Percentiles rank a stretch among this genome's conserved stretches.
phyloP scores from a whole-genome alignment of 176 grass and related monocot genomes.

The Ensete ventricosum region DNA sequence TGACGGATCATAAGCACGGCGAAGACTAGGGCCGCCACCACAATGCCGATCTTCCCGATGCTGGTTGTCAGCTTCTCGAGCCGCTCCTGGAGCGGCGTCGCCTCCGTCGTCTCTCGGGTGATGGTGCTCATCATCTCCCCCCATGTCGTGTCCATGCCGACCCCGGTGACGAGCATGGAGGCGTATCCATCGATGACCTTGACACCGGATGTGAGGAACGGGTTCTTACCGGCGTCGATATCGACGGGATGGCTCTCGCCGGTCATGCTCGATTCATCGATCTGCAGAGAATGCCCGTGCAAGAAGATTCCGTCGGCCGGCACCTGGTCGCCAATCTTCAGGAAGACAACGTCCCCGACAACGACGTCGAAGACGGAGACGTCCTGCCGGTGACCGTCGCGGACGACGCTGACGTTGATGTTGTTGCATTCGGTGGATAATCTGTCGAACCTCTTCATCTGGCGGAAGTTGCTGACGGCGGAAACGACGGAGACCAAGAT shows the following conservation, averaged over 20 bases:
- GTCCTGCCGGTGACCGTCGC: neutral
- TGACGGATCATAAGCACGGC: slow-evolving; percentile 42
- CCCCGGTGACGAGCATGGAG: slow-evolving; percentile 61
- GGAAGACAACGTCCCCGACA: neutral
- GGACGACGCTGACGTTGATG: slow-evolving; percentile 10
- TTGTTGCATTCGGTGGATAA: neutral
- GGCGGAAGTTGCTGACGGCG: slow-evolving; percentile 17
- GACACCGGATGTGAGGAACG: slow-evolving; percentile 59
- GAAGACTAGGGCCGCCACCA: slow-evolving; percentile 51
- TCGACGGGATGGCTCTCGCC: slow-evolving; percentile 59
- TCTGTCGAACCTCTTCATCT: slow-evolving; percentile 15
- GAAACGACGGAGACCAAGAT: slow-evolving; percentile 10
- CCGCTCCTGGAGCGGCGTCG: slow-evolving; percentile 70
- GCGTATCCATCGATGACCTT: slow-evolving; percentile 71
- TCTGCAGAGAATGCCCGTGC: slow-evolving; percentile 17
- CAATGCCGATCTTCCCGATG: slow-evolving; percentile 77
- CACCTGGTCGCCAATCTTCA: slow-evolving; percentile 20
- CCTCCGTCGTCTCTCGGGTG: slow-evolving; percentile 33
- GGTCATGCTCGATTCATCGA: slow-evolving; percentile 90
- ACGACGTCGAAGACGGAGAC: slow-evolving; percentile 18
- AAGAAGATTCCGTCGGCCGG: slow-evolving; percentile 13
- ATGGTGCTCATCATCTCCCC: slow-evolving; percentile 87
- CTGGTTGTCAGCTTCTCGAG: slow-evolving; percentile 50
- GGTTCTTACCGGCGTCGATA: slow-evolving; percentile 25
- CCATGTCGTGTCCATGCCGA: slow-evolving; percentile 60